A percentile compares a stretch with the other conserved stretches of the same genome.
Evolutionary conservation across 73 alveolate genomes (phyloP).

Genomic region (Paramecium octaurelia): DNA sequence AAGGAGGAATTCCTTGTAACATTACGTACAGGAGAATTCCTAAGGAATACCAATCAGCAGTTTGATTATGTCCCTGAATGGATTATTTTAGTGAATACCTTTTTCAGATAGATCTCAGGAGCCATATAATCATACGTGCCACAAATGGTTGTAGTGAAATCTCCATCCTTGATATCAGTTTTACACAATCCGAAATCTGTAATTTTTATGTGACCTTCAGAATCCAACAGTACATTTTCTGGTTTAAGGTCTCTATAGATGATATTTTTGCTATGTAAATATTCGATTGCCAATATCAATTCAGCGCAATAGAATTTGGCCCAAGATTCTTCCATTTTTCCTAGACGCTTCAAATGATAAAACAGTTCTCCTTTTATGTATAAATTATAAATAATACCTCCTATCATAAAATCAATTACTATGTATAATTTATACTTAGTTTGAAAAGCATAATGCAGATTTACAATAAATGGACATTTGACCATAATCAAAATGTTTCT

Average conservation of each 20-base stretch:
- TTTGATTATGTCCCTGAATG: conserved; percentile 58
- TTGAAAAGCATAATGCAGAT: conserved; percentile 90
- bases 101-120: conserved; percentile 72
- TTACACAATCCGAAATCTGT: conserved; percentile 96
- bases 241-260: conserved; percentile 96
- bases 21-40: conserved; percentile 78
- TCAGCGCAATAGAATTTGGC: conserved; percentile 92
- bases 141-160: conserved; percentile 72
- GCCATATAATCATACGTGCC: conserved; percentile 89
- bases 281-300: conserved; percentile 83
- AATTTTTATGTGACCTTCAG: conserved; percentile 94
- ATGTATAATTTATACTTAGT: conserved; percentile 87
- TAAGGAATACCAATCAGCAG: conserved; percentile 78
- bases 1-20: conserved; percentile 80
- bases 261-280: conserved; percentile 81
- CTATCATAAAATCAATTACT: conserved; percentile 92
- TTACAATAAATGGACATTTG: conserved; percentile 88
- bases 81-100: not conserved
- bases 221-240: conserved; percentile 91
- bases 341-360: conserved; percentile 80
- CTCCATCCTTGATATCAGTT: conserved; percentile 64
- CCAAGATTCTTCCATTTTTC: conserved; percentile 78
- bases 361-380: conserved; percentile 84
- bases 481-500: conserved; percentile 78
- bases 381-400: conserved; percentile 59